A percentile compares a stretch with the other conserved stretches of the same genome.
Evolutionary conservation across 2,329 filamentous ascomycete genomes (phyloP).

Genomic region (Fusarium cicatricum): DNA sequence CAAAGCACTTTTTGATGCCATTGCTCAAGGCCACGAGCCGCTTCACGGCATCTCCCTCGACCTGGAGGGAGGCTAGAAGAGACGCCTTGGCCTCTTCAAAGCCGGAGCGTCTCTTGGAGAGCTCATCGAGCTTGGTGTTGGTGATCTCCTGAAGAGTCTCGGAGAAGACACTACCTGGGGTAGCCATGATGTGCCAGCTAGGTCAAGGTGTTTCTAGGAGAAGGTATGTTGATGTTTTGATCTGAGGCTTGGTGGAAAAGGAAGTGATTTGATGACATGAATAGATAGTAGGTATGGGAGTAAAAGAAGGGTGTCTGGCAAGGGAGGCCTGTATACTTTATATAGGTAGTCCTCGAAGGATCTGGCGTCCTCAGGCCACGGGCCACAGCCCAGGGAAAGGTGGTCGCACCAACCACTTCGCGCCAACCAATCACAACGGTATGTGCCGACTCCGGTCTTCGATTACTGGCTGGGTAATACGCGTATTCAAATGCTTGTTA

Average conservation of each 20-base stretch:
- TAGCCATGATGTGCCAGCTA: constrained; percentile 32
- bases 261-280: neutral
- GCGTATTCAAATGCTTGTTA: too few relatives aligned
- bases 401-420: neutral
- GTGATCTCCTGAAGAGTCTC: constrained; percentile 55
- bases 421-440: neutral
- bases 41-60: constrained; percentile 39
- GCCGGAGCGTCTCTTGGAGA: constrained; percentile 50
- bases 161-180: constrained; percentile 50
- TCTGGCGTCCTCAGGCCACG: constrained; percentile 35
- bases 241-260: neutral
- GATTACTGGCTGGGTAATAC: too few relatives aligned
- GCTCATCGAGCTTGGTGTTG: constrained; percentile 53
- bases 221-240: too few relatives aligned
- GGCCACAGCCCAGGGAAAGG: neutral
- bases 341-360: constrained; percentile 14
- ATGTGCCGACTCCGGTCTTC: too few relatives aligned
- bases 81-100: constrained; percentile 49
- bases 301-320: neutral
- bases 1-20: constrained; percentile 50
- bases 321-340: constrained; percentile 14
- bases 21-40: constrained; percentile 46
- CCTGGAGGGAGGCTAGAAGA: constrained; percentile 41
- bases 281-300: neutral
- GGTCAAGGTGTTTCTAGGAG: neutral